phyloP scores from a whole-genome alignment of 352 stramenopile genomes.

The Phytophthora podocarpi region DNA sequence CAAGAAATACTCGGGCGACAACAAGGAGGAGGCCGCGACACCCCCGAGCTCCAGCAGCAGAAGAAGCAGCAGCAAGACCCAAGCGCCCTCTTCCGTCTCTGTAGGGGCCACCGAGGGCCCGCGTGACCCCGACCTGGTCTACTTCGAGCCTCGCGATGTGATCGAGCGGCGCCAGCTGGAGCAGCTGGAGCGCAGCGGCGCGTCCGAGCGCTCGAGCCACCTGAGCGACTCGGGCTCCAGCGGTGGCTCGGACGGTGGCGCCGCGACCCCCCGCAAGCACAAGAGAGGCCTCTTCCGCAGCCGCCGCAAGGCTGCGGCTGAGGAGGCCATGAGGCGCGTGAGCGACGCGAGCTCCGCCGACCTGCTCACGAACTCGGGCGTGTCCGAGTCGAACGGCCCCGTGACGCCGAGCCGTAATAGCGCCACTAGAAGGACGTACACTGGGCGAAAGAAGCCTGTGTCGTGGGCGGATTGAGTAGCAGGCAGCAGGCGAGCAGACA shows the following conservation, averaged over 20 bases:
- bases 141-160: conserved; percentile 54
- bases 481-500: conserved; percentile 7
- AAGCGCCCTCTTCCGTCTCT: not conserved
- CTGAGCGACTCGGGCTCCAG: conserved; percentile 65
- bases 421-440: conserved; percentile 63
- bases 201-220: conserved; percentile 51
- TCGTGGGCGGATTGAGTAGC: conserved; percentile 68
- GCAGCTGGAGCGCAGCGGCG: conserved; percentile 33
- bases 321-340: conserved; percentile 41
- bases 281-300: conserved; percentile 54
- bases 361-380: conserved; percentile 37
- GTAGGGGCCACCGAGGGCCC: not conserved
- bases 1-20: conserved; percentile 50
- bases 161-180: conserved; percentile 37
- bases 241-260: conserved; percentile 40
- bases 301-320: conserved; percentile 39
- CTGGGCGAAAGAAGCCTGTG: conserved; percentile 77
- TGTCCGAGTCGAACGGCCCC: conserved; percentile 34
- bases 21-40: conserved; percentile 8
- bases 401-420: conserved; percentile 17
- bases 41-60: conserved; percentile 3
- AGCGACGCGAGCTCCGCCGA: conserved; percentile 36
- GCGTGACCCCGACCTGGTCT: conserved; percentile 43
- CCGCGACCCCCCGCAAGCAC: conserved; percentile 33
- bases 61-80: not conserved